A percentile compares a stretch with the other conserved stretches of the same genome.
Evolutionary conservation across 371 early-diverging fungal species (phyloP).

Genomic region (Apophysomyces elegans): DNA sequence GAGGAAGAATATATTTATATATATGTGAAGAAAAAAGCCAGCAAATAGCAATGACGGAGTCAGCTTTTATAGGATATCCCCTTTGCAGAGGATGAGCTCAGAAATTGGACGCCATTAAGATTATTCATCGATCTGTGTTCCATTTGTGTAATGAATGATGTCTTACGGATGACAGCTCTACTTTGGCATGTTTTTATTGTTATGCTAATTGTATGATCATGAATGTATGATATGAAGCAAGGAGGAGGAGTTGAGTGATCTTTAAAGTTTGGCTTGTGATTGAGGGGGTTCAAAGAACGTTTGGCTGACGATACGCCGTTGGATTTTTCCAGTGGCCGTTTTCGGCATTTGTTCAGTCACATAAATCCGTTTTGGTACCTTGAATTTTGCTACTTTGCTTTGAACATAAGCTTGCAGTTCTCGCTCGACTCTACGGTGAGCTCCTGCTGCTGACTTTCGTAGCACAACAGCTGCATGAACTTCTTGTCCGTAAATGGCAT

Average conservation of each 20-base stretch:
- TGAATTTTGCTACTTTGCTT: slow-evolving; percentile 74
- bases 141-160: too few relatives aligned
- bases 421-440: slow-evolving; percentile 36
- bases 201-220: neutral
- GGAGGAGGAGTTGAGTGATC: neutral
- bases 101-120: too few relatives aligned
- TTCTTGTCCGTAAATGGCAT: slow-evolving; percentile 83
- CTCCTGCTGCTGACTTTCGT: slow-evolving; percentile 25
- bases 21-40: too few relatives aligned
- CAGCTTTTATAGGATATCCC: too few relatives aligned
- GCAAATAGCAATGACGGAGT: too few relatives aligned
- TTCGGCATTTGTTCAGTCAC: slow-evolving; percentile 74
- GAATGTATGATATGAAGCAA: neutral
- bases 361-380: slow-evolving; percentile 78
- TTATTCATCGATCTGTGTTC: too few relatives aligned
- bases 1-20: neutral
- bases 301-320: slow-evolving; percentile 59
- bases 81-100: too few relatives aligned
- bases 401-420: slow-evolving; percentile 55
- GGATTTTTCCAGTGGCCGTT: slow-evolving; percentile 79
- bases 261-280: slow-evolving; percentile 52
- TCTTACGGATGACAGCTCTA: too few relatives aligned
- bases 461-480: slow-evolving; percentile 81
- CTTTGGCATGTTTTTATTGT: neutral
- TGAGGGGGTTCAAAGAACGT: slow-evolving; percentile 48